These are phyloP conservation scores for Larix sibirica DNA, from an alignment of 83 land plant genomes.

Conservation along the genomic window DNA sequence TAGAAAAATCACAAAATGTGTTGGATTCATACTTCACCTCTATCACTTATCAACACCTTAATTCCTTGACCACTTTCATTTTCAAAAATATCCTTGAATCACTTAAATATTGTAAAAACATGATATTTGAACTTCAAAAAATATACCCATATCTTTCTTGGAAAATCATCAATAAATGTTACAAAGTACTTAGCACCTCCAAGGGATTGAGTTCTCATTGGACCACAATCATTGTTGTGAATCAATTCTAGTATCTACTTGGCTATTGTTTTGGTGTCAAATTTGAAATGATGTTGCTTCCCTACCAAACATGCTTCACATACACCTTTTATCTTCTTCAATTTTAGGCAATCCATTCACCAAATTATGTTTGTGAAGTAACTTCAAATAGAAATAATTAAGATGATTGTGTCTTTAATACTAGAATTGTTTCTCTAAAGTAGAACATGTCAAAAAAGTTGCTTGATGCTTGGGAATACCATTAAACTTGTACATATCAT, in stretches of 20 bases:
- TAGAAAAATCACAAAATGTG: too few relatives aligned
- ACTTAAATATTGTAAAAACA: background rate
- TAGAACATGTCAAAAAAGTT: too few relatives aligned
- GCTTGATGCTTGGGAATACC: too few relatives aligned
- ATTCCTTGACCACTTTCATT: background rate
- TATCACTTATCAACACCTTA: too few relatives aligned
- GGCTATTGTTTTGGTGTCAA: background rate
- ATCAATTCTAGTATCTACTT: background rate
- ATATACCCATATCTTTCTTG: conserved; percentile 19
- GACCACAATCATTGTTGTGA: conserved; percentile 12
- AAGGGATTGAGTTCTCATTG: background rate
- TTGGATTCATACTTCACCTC: too few relatives aligned
- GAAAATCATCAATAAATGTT: conserved; percentile 19
- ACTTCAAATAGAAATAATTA: too few relatives aligned
- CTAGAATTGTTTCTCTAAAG: too few relatives aligned
- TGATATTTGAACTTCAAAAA: conserved; percentile 5
- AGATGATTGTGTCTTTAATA: too few relatives aligned
- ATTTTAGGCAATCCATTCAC: background rate
- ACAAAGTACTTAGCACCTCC: conserved; percentile 6
- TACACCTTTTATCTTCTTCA: background rate
- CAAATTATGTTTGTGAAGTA: background rate
- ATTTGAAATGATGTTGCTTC: background rate
- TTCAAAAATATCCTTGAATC: conserved; percentile 9
- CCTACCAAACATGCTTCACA: background rate
- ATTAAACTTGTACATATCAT: too few relatives aligned